Conservation (phyloP, 441 rosid species). For the Populus hybrid region DNA sequence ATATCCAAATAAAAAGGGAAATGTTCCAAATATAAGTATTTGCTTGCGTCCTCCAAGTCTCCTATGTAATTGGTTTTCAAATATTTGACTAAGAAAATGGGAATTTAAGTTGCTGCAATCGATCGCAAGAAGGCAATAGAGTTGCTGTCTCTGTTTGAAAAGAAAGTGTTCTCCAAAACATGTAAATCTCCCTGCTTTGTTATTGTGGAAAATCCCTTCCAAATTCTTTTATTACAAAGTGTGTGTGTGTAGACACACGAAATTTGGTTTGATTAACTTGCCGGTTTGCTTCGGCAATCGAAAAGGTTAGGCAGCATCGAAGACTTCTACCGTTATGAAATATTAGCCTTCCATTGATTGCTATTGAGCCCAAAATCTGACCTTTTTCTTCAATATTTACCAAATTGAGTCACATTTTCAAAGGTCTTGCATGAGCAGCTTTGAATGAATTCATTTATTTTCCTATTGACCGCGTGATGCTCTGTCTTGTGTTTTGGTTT, state of each 20-base stretch:
- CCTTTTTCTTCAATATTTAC: background rate
- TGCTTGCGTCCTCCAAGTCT: background rate
- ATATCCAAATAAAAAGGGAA: no score
- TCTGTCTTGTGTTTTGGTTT: background rate
- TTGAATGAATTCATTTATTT: background rate
- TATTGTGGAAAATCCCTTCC: background rate
- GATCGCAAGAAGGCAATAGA: no score
- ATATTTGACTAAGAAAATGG: background rate
- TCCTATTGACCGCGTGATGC: background rate
- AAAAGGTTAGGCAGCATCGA: background rate
- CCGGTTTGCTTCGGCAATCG: background rate
- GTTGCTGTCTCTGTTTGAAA: no score
- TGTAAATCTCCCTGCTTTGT: background rate
- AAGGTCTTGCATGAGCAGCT: background rate
- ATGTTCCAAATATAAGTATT: no score
- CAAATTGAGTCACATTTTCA: background rate
- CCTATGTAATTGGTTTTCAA: background rate
- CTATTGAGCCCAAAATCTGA: background rate
- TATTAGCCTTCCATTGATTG: background rate
- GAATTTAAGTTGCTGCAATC: no score
- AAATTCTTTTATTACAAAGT: background rate
- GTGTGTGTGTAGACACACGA: no score
- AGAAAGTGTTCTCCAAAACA: no score
- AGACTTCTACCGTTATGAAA: background rate
- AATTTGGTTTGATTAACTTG: no score